A percentile compares a stretch with the other conserved stretches of the same genome.
Conservation (phyloP, 176 grass and related monocot genomes). For the maize (Zea mays) region Zm-B73-REFERENCE-NAM-5.0 NC_050096.1:49648501-49649000, state of each 20-base stretch:
- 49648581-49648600: constrained; percentile 64
- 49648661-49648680: constrained; percentile 51
- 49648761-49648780: constrained; percentile 40
- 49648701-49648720: constrained; percentile 30
- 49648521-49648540: constrained; percentile 28
- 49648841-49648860: constrained; percentile 15
- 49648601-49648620: constrained; percentile 64
- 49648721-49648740: constrained; percentile 49
- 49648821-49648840: constrained; percentile 35
- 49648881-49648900: constrained; percentile 56
- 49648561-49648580: constrained; percentile 90
- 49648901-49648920: constrained; percentile 37
- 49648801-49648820: constrained; percentile 41
- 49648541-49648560: constrained; percentile 40
- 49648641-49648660: constrained; percentile 77
- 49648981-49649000: constrained; percentile 10
- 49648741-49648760: constrained; percentile 40
- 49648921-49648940: constrained; percentile 42
- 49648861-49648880: constrained; percentile 23
- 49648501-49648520: constrained; percentile 32
- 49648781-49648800: constrained; percentile 33
- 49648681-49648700: constrained; percentile 38
- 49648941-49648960: constrained; percentile 42
- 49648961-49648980: constrained; percentile 14
- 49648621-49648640: constrained; percentile 59